These are phyloP conservation scores for Parasitella parasitica DNA, from an alignment of 371 early-diverging fungal species.

Conservation along the genomic window DNA sequence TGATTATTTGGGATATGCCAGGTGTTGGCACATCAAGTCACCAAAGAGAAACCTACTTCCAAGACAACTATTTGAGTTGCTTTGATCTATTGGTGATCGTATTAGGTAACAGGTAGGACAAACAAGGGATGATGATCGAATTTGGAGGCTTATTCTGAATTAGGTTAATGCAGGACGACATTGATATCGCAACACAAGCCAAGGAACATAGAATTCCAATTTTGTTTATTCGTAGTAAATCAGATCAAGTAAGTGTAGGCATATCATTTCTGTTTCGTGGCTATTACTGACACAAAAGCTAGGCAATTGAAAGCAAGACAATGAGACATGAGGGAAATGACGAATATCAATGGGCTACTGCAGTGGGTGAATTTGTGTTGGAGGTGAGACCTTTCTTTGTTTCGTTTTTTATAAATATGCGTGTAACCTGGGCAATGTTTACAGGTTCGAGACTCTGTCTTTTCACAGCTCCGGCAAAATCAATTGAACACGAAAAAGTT, in stretches of 20 bases:
- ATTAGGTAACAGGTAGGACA: slow-evolving; percentile 41
- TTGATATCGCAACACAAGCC: slow-evolving; percentile 37
- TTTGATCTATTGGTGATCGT: slow-evolving; percentile 52
- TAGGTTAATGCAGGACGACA: slow-evolving; percentile 37
- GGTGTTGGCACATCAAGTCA: slow-evolving; percentile 45
- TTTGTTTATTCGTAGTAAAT: slow-evolving; percentile 46
- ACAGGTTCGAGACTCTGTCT: slow-evolving; percentile 35
- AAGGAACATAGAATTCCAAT: slow-evolving; percentile 38
- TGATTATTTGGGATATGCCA: slow-evolving; percentile 56
- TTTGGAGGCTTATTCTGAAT: neutral
- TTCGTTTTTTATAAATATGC: neutral
- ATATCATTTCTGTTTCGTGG: neutral
- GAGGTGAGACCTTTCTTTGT: slow-evolving; percentile 26
- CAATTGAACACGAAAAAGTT: slow-evolving; percentile 33
- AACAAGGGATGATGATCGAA: neutral
- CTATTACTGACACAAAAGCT: neutral
- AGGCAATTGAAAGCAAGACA: slow-evolving; percentile 42
- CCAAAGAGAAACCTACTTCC: slow-evolving; percentile 45
- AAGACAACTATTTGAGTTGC: slow-evolving; percentile 46
- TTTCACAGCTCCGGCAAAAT: slow-evolving; percentile 34
- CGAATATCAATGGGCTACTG: slow-evolving; percentile 28
- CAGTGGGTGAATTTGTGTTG: slow-evolving; percentile 36
- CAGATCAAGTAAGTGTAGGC: slow-evolving; percentile 35
- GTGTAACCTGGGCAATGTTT: neutral
- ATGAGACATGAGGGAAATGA: slow-evolving; percentile 18